phyloP scores from a whole-genome alignment of 148 eudicot species.

The Rhododendron vialii region DNA sequence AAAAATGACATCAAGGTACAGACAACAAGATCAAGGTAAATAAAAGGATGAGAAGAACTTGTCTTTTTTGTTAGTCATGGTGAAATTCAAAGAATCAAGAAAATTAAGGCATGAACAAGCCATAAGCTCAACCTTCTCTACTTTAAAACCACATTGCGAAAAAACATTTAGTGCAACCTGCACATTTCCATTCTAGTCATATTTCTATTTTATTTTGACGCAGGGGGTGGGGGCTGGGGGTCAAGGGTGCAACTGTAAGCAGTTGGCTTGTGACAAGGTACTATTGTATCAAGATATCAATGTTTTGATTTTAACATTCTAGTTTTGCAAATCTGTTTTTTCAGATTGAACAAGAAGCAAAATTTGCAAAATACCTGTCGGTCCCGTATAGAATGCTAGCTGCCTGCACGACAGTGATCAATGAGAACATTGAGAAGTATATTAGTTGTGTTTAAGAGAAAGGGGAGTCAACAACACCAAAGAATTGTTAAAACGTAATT shows the following conservation, averaged over 20 bases:
- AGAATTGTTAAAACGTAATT: not conserved
- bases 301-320: not conserved
- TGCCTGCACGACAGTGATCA: constrained; percentile 55
- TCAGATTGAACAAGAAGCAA: not conserved
- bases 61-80: not conserved
- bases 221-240: not conserved
- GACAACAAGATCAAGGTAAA: not conserved
- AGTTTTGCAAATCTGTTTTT: not conserved
- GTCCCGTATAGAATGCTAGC: constrained; percentile 79
- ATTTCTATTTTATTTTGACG: not conserved
- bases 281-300: not conserved
- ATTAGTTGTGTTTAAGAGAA: not conserved
- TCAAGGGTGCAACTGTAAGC: not conserved
- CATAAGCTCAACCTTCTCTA: not conserved
- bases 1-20: constrained; percentile 17
- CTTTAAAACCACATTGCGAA: not conserved
- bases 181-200: not conserved
- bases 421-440: not conserved
- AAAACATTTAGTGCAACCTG: not conserved
- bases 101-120: not conserved
- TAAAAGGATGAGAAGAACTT: not conserved
- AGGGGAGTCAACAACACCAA: not conserved
- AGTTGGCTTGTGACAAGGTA: not conserved
- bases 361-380: constrained; percentile 53
- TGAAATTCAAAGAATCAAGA: not conserved